phyloP scores from a whole-genome alignment of 176 grass and related monocot species.

The Triticum turgidum region DNA sequence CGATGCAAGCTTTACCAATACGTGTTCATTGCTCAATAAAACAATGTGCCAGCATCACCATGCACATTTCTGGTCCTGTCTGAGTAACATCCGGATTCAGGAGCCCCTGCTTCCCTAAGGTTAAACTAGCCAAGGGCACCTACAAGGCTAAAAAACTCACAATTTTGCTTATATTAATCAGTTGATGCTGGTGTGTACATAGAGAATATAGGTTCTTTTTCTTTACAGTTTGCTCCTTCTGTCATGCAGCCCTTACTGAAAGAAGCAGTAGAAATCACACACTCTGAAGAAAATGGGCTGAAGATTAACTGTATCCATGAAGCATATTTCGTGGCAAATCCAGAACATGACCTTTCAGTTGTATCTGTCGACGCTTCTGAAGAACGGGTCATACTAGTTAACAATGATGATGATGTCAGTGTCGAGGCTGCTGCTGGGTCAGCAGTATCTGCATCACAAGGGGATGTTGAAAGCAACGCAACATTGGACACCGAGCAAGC shows the following conservation, averaged over 20 bases:
- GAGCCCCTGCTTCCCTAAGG: not conserved
- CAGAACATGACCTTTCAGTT: not conserved
- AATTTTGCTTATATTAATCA: not conserved
- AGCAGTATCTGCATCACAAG: not conserved
- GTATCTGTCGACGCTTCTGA: not conserved
- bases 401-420: not conserved
- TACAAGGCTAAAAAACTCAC: not conserved
- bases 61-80: not conserved
- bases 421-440: not conserved
- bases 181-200: not conserved
- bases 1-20: not conserved
- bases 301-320: not conserved
- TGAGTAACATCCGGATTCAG: not conserved
- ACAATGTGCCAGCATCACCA: not conserved
- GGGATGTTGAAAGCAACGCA: conserved; percentile 2
- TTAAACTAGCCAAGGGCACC: not conserved
- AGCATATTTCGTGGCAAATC: not conserved
- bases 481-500: not conserved
- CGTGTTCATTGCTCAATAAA: not conserved
- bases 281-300: not conserved
- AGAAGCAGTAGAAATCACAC: not conserved
- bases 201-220: not conserved
- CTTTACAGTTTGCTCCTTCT: not conserved
- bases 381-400: conserved; percentile 16
- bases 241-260: conserved; percentile 49